Evolutionary conservation across 78 protist species (phyloP), one percentile per base, ranked within the genome.

Genomic region (Tieghemostelium lacteum): DNA sequence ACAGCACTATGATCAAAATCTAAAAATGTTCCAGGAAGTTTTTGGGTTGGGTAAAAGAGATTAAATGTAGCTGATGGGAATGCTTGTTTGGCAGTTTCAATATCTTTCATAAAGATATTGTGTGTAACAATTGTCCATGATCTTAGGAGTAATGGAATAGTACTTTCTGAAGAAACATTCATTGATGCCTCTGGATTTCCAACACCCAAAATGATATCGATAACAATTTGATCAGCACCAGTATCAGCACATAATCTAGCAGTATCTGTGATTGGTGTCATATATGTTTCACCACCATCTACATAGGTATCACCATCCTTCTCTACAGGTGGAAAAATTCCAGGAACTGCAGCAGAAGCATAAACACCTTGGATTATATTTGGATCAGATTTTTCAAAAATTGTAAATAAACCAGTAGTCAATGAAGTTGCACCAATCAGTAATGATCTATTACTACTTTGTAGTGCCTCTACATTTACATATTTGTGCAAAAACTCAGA

Each of bases 351-450:
- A 29, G 71, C 34, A 6, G 73, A 58, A 4, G 91, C 91, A 28
- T 63, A 26, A 22, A 83, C 78, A 45, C 52, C 67, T 5, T 22
- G 10, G 7, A 49, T 52, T 58, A 83, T 58, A 2, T 83, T 45
- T 37, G 76, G 70, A 71, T 71, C 77, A n/a, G 16, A 20, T 52
- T 69, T 66, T 17, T 69, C 5, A 24, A 67, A 83, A 20, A 34
- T 34, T 29, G 66, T 54, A 16, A 83, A 83, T 0, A 70, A 19
- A 45, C 91, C 91, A 22, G 70, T 69, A 33, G 37, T 62, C 2
- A 83, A 7, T n/a, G 66, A 58, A 12, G 91, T 69, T 0, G 91
- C 76, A 31, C 91, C 91, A 69, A 83, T 83, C 29, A 69, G n/a
- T 17, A 83, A 19, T 8, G 61, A 54, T 55, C 91, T 61, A 58